Evolutionary conservation across 148 eudicot genomes (phyloP).

Genomic region (Cornus florida): DNA sequence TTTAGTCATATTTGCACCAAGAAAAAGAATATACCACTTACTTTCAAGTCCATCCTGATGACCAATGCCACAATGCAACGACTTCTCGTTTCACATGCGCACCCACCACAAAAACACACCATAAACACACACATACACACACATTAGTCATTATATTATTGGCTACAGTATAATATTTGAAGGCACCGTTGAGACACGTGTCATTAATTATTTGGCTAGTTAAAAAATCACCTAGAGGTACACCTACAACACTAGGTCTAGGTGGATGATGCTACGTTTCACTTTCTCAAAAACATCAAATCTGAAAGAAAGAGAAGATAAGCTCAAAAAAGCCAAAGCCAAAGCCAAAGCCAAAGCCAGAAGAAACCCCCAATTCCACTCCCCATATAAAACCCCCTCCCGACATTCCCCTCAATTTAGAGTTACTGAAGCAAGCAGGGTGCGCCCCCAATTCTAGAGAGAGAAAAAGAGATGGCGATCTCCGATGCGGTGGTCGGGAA

Average conservation of each 20-base stretch:
- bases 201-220: neutral
- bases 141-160: no score
- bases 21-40: no score
- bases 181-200: neutral
- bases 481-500: slow-evolving; percentile 65
- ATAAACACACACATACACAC: no score
- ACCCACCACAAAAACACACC: no score
- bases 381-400: neutral
- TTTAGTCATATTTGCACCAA: no score
- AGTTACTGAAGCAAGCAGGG: no score
- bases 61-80: no score
- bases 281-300: neutral
- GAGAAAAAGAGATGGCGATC: slow-evolving; percentile 43
- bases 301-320: neutral
- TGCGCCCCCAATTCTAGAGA: neutral
- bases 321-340: neutral
- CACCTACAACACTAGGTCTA: neutral
- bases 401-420: neutral
- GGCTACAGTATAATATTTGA: no score
- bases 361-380: neutral
- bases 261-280: neutral
- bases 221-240: neutral
- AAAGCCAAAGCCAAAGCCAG: no score
- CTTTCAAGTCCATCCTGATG: no score
- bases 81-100: no score